These are phyloP conservation scores for Hygrocybe coccinea DNA, from an alignment of 768 basidiomycete genomes.

Conservation along the genomic window DNA sequence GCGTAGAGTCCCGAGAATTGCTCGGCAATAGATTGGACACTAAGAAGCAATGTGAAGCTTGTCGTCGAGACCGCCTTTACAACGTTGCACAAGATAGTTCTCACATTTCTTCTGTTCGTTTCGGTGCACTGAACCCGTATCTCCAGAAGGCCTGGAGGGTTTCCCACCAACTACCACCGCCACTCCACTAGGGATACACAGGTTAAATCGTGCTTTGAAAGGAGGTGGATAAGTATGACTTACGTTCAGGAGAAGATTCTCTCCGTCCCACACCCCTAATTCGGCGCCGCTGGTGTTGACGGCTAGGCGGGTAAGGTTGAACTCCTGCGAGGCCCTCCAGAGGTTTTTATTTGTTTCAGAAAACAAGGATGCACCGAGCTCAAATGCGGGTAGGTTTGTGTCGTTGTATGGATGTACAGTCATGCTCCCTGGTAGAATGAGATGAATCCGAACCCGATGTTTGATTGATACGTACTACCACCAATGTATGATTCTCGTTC, in stretches of 20 bases:
- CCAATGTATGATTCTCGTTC: slow-evolving; percentile 74
- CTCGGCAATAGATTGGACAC: slow-evolving; percentile 53
- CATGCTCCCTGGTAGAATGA: slow-evolving; percentile 57
- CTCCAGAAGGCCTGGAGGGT: slow-evolving; percentile 70
- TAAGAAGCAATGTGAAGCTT: slow-evolving; percentile 17
- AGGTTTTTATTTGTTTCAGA: slow-evolving; percentile 65
- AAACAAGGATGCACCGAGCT: slow-evolving; percentile 88
- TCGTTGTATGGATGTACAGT: slow-evolving; percentile 70
- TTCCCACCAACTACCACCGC: slow-evolving; percentile 61
- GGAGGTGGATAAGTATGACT: slow-evolving; percentile 17
- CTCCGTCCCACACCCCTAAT: slow-evolving; percentile 82
- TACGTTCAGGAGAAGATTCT: slow-evolving; percentile 61
- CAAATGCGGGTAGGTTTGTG: slow-evolving; percentile 54
- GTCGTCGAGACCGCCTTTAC: neutral
- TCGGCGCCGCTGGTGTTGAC: slow-evolving; percentile 47
- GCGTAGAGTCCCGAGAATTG: slow-evolving; percentile 55
- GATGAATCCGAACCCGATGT: slow-evolving; percentile 3
- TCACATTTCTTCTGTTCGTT: slow-evolving; percentile 53
- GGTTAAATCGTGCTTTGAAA: neutral
- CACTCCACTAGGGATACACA: slow-evolving; percentile 16
- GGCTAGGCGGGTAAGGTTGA: slow-evolving; percentile 56
- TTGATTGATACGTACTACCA: slow-evolving; percentile 59
- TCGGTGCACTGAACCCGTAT: slow-evolving; percentile 61
- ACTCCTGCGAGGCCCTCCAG: slow-evolving; percentile 74
- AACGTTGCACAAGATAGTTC: slow-evolving; percentile 16